Percentiles rank a stretch among this genome's conserved stretches.
Conservation (phyloP, 1,284 basidiomycete genomes). For the Cutaneotrichosporon cutaneum region DNA sequence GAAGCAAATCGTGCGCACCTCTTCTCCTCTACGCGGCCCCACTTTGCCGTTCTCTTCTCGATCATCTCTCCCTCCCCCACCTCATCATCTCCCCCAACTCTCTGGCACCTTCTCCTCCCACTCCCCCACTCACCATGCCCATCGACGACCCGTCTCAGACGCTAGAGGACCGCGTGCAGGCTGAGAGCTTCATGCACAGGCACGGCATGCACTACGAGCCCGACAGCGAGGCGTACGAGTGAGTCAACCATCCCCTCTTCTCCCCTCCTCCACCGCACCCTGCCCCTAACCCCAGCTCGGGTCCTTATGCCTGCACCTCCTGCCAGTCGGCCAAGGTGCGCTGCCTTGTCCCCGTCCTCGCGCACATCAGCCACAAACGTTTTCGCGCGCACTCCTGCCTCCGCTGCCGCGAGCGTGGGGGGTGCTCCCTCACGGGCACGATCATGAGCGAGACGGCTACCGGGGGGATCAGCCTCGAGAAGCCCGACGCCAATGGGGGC, state of each 20-base stretch:
- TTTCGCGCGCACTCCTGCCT: not conserved
- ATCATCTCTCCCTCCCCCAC: not conserved
- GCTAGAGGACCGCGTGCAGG: not conserved
- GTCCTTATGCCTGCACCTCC: not conserved
- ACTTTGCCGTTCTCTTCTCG: not conserved
- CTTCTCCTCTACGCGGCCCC: not conserved
- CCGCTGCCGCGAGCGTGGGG: not conserved
- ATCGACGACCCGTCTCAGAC: not conserved
- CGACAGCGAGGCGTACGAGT: not conserved
- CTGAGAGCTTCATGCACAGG: not conserved
- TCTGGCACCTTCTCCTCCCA: not conserved
- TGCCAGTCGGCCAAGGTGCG: not conserved
- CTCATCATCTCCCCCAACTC: not conserved
- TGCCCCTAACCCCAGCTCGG: conserved; percentile 1
- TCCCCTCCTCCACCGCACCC: not conserved
- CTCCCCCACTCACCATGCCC: not conserved
- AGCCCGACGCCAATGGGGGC: not conserved
- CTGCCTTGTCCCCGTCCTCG: not conserved
- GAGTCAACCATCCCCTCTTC: not conserved
- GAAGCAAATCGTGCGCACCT: no score
- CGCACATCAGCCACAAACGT: not conserved
- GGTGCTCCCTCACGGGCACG: not conserved
- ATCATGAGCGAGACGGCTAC: not conserved
- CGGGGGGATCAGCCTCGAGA: not conserved
- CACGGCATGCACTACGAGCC: not conserved